phyloP scores from a whole-genome alignment of 371 early-diverging fungal species.

The Cokeromyces recurvatus region DNA sequence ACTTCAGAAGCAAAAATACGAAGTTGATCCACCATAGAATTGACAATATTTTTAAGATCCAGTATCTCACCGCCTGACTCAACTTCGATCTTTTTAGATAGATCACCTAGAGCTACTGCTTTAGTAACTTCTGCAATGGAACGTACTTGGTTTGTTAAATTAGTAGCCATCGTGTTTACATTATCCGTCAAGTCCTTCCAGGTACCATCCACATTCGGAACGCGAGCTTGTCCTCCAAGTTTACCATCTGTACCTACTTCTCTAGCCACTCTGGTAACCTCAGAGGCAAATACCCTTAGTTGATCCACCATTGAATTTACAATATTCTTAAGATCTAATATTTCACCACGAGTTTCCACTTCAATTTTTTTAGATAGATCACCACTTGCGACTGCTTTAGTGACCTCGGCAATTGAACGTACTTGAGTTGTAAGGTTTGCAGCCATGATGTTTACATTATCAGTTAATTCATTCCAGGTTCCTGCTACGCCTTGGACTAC shows the following conservation, averaged over 20 bases:
- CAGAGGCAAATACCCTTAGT: slow-evolving; percentile 14
- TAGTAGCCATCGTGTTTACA: slow-evolving; percentile 41
- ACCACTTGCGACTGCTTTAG: slow-evolving; percentile 52
- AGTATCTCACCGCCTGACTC: slow-evolving; percentile 31
- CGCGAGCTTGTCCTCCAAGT: slow-evolving; percentile 34
- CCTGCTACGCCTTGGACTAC: slow-evolving; percentile 52
- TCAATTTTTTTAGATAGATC: slow-evolving; percentile 44
- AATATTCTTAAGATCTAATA: slow-evolving; percentile 14
- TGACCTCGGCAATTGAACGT: slow-evolving; percentile 52
- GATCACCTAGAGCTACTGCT: slow-evolving; percentile 40
- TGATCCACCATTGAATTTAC: slow-evolving; percentile 24
- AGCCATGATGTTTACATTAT: slow-evolving; percentile 62
- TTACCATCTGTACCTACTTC: slow-evolving; percentile 23
- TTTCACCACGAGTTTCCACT: slow-evolving; percentile 20
- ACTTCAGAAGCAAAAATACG: slow-evolving; percentile 36
- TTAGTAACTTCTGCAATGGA: slow-evolving; percentile 38
- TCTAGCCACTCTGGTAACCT: slow-evolving; percentile 16
- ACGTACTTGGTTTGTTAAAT: slow-evolving; percentile 42
- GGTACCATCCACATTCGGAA: slow-evolving; percentile 49
- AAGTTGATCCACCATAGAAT: slow-evolving; percentile 45
- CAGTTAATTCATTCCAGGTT: slow-evolving; percentile 60
- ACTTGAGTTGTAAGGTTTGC: slow-evolving; percentile 56
- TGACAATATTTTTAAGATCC: slow-evolving; percentile 26
- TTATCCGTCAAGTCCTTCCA: slow-evolving; percentile 60
- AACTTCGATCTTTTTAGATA: slow-evolving; percentile 28